These are phyloP conservation scores for Kwoniella europaea DNA, from an alignment of 768 basidiomycete species.

Conservation along the genomic window DNA sequence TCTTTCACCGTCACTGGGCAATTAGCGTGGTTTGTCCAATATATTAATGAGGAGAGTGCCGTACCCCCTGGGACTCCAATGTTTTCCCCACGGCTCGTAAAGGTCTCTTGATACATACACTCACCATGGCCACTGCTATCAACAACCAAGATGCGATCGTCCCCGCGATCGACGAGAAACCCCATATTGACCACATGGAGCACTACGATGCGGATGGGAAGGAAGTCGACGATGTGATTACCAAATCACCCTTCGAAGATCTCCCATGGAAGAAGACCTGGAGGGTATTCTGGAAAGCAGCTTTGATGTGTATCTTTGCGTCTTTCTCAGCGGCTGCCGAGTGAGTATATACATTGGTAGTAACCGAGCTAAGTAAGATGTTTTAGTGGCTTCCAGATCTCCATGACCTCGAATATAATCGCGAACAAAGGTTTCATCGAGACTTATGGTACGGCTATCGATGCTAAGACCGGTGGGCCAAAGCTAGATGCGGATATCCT, in stretches of 20 bases:
- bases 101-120: background rate
- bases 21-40: background rate
- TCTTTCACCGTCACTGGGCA: background rate
- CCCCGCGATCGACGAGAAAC: constrained; percentile 15
- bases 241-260: constrained; percentile 47
- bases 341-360: background rate
- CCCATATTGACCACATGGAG: constrained; percentile 14
- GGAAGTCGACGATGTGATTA: constrained; percentile 36
- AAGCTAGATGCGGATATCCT: constrained; percentile 28
- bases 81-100: constrained; percentile 1
- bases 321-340: constrained; percentile 46
- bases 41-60: background rate
- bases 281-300: constrained; percentile 38
- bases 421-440: constrained; percentile 48
- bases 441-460: constrained; percentile 33
- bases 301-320: constrained; percentile 32
- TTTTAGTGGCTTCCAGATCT: constrained; percentile 29
- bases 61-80: background rate
- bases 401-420: constrained; percentile 46
- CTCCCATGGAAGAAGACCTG: constrained; percentile 32
- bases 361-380: constrained; percentile 8
- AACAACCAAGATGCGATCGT: constrained; percentile 1
- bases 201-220: constrained; percentile 15
- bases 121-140: background rate
- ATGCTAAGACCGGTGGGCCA: constrained; percentile 12